These are phyloP conservation scores for Aureobasidium mangrovei DNA, from an alignment of 2,329 filamentous ascomycete species.

Conservation along the genomic window DNA sequence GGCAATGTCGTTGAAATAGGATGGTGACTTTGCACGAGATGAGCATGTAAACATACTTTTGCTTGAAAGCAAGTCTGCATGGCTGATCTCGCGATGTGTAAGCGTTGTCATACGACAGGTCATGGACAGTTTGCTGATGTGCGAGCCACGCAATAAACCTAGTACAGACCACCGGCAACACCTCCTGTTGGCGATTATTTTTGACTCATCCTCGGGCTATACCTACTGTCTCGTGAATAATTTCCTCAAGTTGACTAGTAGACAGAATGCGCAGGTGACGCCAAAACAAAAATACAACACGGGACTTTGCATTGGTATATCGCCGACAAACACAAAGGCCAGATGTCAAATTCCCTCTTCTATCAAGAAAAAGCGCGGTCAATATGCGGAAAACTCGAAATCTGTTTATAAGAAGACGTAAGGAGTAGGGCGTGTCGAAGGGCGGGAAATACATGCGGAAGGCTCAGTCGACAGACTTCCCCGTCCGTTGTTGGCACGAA, in stretches of 20 bases:
- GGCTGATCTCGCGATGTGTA: constrained; percentile 5
- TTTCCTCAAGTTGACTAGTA: neutral
- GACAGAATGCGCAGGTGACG: neutral
- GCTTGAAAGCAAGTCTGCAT: neutral
- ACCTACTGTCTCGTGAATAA: constrained; percentile 7
- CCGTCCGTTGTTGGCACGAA: neutral
- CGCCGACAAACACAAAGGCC: neutral
- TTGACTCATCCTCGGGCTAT: constrained; percentile 8
- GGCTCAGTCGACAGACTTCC: neutral
- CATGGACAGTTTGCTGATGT: neutral
- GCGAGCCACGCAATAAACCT: constrained; percentile 5
- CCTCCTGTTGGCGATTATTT: neutral
- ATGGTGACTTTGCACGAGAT: neutral
- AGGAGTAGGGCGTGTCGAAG: neutral
- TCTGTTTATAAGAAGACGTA: neutral
- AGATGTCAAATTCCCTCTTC: neutral
- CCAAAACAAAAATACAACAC: neutral
- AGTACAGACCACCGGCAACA: constrained; percentile 9
- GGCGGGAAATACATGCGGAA: neutral
- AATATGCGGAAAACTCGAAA: neutral
- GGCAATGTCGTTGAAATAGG: no score
- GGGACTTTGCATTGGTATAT: neutral
- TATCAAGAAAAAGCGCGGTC: neutral
- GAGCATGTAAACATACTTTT: neutral
- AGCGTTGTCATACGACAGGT: constrained; percentile 4